These are phyloP conservation scores for Kregervanrija pseudodelftensis DNA, from an alignment of 805 yeast genomes.

Conservation along the genomic window DNA sequence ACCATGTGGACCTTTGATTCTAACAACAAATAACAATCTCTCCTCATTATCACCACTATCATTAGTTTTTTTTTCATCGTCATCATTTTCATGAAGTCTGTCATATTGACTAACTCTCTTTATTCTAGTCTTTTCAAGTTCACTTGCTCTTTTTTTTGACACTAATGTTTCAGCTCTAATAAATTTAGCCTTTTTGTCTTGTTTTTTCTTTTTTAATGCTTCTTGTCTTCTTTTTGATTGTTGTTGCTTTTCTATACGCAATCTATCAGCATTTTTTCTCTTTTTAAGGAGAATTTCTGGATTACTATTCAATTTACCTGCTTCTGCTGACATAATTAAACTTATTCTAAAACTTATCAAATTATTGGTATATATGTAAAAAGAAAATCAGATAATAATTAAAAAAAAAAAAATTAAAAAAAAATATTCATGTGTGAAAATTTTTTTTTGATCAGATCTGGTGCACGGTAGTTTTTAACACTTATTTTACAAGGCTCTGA, in stretches of 20 bases:
- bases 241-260: conserved; percentile 68
- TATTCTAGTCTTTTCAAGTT: conserved; percentile 62
- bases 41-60: conserved; percentile 27
- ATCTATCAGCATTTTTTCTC: conserved; percentile 71
- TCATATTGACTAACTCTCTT: conserved; percentile 54
- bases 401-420: not conserved
- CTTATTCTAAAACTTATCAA: not conserved
- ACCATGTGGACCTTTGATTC: conserved; percentile 60
- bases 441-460: no score
- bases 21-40: conserved; percentile 55
- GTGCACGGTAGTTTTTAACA: no score
- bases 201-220: conserved; percentile 37
- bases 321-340: conserved; percentile 14
- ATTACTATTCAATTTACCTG: conserved; percentile 49
- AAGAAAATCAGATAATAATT: conserved; percentile 1
- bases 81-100: conserved; percentile 21
- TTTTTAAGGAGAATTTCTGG: conserved; percentile 74
- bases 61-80: conserved; percentile 21
- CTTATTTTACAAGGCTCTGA: no score
- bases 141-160: conserved; percentile 55
- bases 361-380: not conserved
- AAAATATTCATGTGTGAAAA: no score
- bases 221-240: conserved; percentile 45
- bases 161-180: conserved; percentile 71
- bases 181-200: conserved; percentile 40